Percentiles rank a stretch among this genome's conserved stretches.
Conservation (phyloP, 1,139 yeast genomes). For the Lodderomyces margitis region DNA sequence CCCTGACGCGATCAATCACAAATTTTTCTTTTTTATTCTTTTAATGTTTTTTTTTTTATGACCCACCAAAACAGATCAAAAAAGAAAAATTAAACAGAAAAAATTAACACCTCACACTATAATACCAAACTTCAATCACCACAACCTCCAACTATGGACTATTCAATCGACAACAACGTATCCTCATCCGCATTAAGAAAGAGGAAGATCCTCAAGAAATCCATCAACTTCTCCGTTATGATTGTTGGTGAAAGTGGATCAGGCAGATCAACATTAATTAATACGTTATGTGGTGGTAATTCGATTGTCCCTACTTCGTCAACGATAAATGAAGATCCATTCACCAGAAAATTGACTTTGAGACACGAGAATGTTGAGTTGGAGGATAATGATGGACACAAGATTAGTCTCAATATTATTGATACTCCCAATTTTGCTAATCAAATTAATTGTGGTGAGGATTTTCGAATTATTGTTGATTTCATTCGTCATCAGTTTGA, state of each 20-base stretch:
- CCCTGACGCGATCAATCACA: too few relatives aligned
- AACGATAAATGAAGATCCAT: slow-evolving; percentile 44
- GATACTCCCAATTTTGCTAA: slow-evolving; percentile 83
- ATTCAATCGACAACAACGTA: slow-evolving; percentile 14
- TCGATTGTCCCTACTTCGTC: slow-evolving; percentile 45
- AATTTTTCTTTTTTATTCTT: too few relatives aligned
- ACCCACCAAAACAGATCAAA: too few relatives aligned
- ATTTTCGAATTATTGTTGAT: slow-evolving; percentile 45
- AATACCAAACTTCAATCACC: too few relatives aligned
- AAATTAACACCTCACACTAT: too few relatives aligned
- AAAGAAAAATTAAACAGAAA: too few relatives aligned
- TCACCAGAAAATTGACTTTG: slow-evolving; percentile 40
- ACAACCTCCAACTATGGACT: slow-evolving; percentile 9
- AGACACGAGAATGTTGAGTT: slow-evolving; percentile 51
- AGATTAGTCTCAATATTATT: slow-evolving; percentile 45
- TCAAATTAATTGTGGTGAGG: slow-evolving; percentile 49
- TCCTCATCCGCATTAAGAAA: slow-evolving; percentile 49
- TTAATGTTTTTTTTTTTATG: too few relatives aligned
- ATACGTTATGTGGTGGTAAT: slow-evolving; percentile 81
- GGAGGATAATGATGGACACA: slow-evolving; percentile 52
- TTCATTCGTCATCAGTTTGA: slow-evolving; percentile 51
- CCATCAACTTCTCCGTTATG: slow-evolving; percentile 55
- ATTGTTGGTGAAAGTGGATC: slow-evolving; percentile 60
- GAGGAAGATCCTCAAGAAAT: slow-evolving; percentile 55
- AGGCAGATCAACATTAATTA: slow-evolving; percentile 62